Evolutionary conservation across 108 stramenopile species (phyloP).

Genomic region (Skeletonema menzelii): DNA sequence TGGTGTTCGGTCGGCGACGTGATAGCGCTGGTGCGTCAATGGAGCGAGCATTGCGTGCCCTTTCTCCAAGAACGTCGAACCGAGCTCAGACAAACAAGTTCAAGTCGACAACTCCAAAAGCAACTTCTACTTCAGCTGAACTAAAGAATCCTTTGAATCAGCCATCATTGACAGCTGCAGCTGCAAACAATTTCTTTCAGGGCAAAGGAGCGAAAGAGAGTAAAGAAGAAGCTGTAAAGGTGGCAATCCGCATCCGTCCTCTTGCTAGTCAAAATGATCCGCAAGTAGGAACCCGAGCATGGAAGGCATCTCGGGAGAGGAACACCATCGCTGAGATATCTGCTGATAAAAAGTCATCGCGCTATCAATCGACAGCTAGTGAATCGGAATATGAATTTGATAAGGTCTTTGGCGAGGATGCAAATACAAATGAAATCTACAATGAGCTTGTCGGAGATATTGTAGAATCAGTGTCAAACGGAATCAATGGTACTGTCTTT

Average conservation of each 20-base stretch:
- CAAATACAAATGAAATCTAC: constrained; percentile 84
- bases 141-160: background rate
- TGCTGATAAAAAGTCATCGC: constrained; percentile 40
- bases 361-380: constrained; percentile 11
- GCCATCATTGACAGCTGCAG: background rate
- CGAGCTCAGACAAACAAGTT: background rate
- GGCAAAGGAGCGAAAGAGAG: background rate
- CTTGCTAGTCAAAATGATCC: constrained; percentile 59
- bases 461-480: constrained; percentile 81
- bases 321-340: constrained; percentile 62
- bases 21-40: constrained; percentile 6
- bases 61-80: background rate
- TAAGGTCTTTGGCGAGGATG: constrained; percentile 82
- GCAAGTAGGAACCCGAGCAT: constrained; percentile 47
- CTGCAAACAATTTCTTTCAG: background rate
- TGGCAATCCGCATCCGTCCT: constrained; percentile 89
- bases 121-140: background rate
- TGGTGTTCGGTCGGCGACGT: background rate
- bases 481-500: constrained; percentile 96
- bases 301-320: constrained; percentile 64
- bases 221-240: constrained; percentile 44
- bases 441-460: constrained; percentile 81
- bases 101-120: background rate
- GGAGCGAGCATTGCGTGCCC: constrained; percentile 25
- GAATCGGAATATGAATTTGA: constrained; percentile 89